Conservation (phyloP, 441 rosid genomes). For the Erodium chrysanthum region DNA sequence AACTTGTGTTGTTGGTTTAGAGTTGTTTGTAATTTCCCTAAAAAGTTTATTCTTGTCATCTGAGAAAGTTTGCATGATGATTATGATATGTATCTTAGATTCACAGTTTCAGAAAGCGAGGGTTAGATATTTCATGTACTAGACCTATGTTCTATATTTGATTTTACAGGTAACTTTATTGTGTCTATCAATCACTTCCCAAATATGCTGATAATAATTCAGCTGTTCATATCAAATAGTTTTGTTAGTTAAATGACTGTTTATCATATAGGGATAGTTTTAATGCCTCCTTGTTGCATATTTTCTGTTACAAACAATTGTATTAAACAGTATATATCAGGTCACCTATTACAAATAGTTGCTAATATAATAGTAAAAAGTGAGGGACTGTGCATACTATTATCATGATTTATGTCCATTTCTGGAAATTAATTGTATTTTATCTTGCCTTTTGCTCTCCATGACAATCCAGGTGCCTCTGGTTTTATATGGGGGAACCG, state of each 20-base stretch:
- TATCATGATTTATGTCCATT: not conserved
- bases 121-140: no score
- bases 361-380: not conserved
- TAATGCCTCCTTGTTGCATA: not conserved
- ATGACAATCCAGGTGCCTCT: slow-evolving; percentile 50
- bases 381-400: not conserved
- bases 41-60: not conserved
- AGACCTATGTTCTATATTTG: no score
- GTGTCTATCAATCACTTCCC: no score
- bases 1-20: not conserved
- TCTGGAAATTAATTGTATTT: not conserved
- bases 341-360: not conserved
- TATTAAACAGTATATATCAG: not conserved
- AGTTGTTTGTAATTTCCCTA: not conserved
- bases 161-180: no score
- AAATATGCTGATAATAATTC: not conserved
- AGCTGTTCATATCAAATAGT: not conserved
- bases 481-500: slow-evolving; percentile 68
- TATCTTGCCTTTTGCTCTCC: slow-evolving; percentile 13
- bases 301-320: not conserved
- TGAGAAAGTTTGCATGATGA: no score
- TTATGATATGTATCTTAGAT: no score
- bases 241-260: not conserved
- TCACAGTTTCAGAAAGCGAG: no score
- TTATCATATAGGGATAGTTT: not conserved